phyloP scores from a whole-genome alignment of 352 stramenopile genomes.

The Phytophthora foliorum region DNA sequence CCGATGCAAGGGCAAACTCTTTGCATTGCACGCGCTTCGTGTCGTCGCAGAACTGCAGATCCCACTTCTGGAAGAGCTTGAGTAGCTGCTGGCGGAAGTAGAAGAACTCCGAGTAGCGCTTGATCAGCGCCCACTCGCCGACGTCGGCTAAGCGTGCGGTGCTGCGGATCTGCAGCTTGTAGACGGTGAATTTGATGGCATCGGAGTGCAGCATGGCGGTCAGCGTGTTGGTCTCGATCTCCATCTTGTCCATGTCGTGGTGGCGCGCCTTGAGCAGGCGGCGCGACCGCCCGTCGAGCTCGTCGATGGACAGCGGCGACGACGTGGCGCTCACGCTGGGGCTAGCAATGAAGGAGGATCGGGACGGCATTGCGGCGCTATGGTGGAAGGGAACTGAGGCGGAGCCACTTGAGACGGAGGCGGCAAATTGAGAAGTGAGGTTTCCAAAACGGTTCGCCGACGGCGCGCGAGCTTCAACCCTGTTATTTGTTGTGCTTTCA shows the following conservation, averaged over 20 bases:
- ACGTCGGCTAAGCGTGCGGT: constrained; percentile 33
- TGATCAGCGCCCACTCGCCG: constrained; percentile 61
- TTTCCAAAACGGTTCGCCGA: neutral
- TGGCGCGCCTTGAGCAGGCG: constrained; percentile 57
- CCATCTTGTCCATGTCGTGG: constrained; percentile 61
- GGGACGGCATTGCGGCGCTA: constrained; percentile 24
- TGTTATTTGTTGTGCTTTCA: neutral
- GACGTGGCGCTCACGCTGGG: constrained; percentile 16
- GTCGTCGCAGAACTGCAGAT: constrained; percentile 39
- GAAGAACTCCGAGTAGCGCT: constrained; percentile 79
- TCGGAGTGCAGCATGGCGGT: constrained; percentile 49
- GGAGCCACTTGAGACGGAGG: constrained; percentile 36
- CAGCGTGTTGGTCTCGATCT: constrained; percentile 56
- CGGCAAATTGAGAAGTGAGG: constrained; percentile 39
- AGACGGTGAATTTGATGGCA: constrained; percentile 67
- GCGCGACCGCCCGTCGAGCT: constrained; percentile 43
- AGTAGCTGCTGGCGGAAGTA: constrained; percentile 58
- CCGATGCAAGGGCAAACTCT: constrained; percentile 55
- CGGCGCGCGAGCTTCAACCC: neutral
- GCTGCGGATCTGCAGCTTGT: constrained; percentile 69
- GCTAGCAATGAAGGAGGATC: constrained; percentile 25
- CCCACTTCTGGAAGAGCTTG: constrained; percentile 57
- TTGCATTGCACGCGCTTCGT: constrained; percentile 43
- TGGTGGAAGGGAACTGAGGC: neutral
- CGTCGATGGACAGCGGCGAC: constrained; percentile 28